These are phyloP conservation scores for Pythium aphanidermatum DNA, from an alignment of 352 stramenopile genomes.

Conservation along the genomic window DNA sequence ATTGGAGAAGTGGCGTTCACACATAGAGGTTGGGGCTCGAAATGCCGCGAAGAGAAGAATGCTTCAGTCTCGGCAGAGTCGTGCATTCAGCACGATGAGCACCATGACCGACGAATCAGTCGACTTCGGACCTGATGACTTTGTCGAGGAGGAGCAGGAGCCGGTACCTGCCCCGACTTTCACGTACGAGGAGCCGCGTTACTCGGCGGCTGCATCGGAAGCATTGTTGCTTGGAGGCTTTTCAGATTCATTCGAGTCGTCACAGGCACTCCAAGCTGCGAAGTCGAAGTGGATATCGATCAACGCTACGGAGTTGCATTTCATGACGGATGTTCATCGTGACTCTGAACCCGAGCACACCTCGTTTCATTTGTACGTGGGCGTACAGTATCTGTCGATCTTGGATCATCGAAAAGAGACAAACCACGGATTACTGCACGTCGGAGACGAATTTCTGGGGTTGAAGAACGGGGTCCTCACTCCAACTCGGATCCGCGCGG, in stretches of 20 bases:
- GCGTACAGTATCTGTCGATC: conserved; percentile 50
- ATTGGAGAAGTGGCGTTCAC: conserved; percentile 66
- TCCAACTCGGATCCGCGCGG: conserved; percentile 58
- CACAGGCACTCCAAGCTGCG: conserved; percentile 35
- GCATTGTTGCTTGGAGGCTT: conserved; percentile 63
- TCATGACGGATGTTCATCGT: conserved; percentile 60
- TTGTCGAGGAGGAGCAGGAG: not conserved
- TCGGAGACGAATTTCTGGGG: conserved; percentile 79
- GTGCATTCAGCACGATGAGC: conserved; percentile 6
- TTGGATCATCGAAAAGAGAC: conserved; percentile 65
- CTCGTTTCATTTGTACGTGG: conserved; percentile 53
- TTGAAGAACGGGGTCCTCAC: conserved; percentile 72
- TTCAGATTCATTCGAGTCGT: conserved; percentile 57
- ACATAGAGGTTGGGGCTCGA: conserved; percentile 50
- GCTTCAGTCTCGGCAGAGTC: conserved; percentile 1
- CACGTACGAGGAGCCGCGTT: conserved; percentile 14
- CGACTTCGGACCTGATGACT: conserved; percentile 28
- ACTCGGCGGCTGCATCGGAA: conserved; percentile 23
- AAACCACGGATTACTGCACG: conserved; percentile 69
- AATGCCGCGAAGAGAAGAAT: conserved; percentile 27
- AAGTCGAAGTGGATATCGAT: conserved; percentile 73
- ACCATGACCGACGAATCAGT: conserved; percentile 15
- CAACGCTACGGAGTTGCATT: conserved; percentile 48
- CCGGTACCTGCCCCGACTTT: not conserved
- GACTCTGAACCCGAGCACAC: conserved; percentile 55